These are phyloP conservation scores for Letharia columbiana DNA, from an alignment of 495 filamentous ascomycete species.

Conservation along the genomic window DNA sequence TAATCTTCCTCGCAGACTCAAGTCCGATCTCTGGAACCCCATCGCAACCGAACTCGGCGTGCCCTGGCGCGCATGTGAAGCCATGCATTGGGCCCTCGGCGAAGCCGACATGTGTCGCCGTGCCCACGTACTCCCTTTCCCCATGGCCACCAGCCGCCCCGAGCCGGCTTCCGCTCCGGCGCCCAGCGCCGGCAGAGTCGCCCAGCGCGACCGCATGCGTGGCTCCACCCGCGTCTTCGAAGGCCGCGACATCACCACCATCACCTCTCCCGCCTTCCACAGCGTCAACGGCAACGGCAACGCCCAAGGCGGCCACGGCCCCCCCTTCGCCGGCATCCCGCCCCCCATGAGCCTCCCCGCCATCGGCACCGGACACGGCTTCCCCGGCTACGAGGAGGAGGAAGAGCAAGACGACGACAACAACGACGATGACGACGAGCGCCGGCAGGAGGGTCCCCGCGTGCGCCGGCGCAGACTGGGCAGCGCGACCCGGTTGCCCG, in stretches of 20 bases:
- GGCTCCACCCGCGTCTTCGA: slow-evolving; percentile 21
- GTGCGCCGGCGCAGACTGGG: not conserved
- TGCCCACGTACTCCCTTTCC: slow-evolving; percentile 76
- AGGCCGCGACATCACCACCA: slow-evolving; percentile 15
- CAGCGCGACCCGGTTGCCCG: slow-evolving; percentile 16
- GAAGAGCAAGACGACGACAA: slow-evolving; percentile 9
- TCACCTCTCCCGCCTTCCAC: slow-evolving; percentile 15
- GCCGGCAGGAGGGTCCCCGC: slow-evolving; percentile 6
- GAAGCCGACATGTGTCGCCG: slow-evolving; percentile 86
- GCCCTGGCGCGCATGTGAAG: slow-evolving; percentile 91
- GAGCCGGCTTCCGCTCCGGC: not conserved
- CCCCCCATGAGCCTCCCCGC: slow-evolving; percentile 5
- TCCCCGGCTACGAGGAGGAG: slow-evolving; percentile 7
- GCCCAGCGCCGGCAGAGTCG: slow-evolving; percentile 18
- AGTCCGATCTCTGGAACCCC: slow-evolving; percentile 93
- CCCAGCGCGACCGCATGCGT: slow-evolving; percentile 21
- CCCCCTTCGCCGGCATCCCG: not conserved
- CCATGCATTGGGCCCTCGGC: slow-evolving; percentile 96
- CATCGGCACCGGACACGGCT: slow-evolving; percentile 12
- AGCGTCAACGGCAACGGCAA: slow-evolving; percentile 8
- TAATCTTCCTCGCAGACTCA: slow-evolving; percentile 55
- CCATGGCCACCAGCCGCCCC: slow-evolving; percentile 26
- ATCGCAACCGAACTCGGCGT: slow-evolving; percentile 92
- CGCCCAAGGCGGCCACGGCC: not conserved
- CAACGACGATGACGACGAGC: slow-evolving; percentile 6